A percentile compares a stretch with the other conserved stretches of the same genome.
phyloP scores from a whole-genome alignment of 2,329 filamentous ascomycete genomes.

The Stachybotrys echinatus region DNA sequence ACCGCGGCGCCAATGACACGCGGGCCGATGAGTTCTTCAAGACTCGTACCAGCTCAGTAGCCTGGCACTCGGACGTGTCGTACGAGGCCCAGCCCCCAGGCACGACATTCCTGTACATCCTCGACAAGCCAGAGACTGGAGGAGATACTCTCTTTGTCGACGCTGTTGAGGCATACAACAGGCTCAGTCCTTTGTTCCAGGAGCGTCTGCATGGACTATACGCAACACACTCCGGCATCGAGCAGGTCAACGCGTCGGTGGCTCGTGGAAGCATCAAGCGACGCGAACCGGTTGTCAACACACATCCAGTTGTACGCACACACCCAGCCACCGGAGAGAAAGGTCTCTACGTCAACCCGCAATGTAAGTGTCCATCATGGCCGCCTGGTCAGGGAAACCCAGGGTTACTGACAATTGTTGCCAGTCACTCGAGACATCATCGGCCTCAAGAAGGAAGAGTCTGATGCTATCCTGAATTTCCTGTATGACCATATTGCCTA shows the following conservation, averaged over 20 bases:
- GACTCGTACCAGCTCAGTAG: slow-evolving; percentile 71
- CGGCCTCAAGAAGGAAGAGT: slow-evolving; percentile 82
- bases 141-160: slow-evolving; percentile 84
- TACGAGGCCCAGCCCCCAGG: slow-evolving; percentile 87
- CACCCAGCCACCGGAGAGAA: slow-evolving; percentile 83
- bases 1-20: slow-evolving; percentile 52
- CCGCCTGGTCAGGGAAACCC: background rate
- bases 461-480: slow-evolving; percentile 68
- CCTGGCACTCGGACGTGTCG: slow-evolving; percentile 85
- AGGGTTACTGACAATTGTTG: background rate
- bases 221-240: slow-evolving; percentile 75
- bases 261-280: slow-evolving; percentile 64
- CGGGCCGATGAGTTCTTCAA: slow-evolving; percentile 55
- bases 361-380: slow-evolving; percentile 52
- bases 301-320: slow-evolving; percentile 74
- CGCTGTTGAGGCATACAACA: slow-evolving; percentile 72
- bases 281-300: slow-evolving; percentile 67
- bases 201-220: slow-evolving; percentile 75
- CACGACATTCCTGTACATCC: slow-evolving; percentile 81
- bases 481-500: slow-evolving; percentile 51
- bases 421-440: slow-evolving; percentile 74
- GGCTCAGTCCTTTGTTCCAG: slow-evolving; percentile 73
- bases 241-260: slow-evolving; percentile 70
- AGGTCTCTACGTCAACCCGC: slow-evolving; percentile 75
- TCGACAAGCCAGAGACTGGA: slow-evolving; percentile 75